Evolutionary conservation across 2,329 filamentous ascomycete genomes (phyloP).

Genomic region (Aspergillus piperis): DNA sequence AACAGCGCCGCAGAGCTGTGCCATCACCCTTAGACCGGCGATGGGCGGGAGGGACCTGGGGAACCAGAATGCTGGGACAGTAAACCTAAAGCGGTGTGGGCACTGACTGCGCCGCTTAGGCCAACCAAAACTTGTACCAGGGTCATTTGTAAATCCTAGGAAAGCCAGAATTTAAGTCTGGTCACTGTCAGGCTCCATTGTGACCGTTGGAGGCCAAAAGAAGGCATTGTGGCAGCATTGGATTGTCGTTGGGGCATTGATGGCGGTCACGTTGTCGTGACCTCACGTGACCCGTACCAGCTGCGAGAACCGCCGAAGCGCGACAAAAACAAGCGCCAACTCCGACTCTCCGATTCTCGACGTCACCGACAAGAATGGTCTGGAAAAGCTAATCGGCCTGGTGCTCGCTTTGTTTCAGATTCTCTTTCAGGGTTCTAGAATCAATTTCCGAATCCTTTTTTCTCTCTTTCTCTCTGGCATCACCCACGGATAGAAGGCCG

Average conservation of each 20-base stretch:
- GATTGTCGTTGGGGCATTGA: conserved; percentile 2
- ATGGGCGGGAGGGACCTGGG: conserved; percentile 7
- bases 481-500: background rate
- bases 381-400: background rate
- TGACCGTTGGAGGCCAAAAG: background rate
- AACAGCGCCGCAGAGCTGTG: conserved; percentile 15
- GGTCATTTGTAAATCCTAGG: background rate
- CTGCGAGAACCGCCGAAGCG: background rate
- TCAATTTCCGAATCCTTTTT: background rate
- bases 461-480: background rate
- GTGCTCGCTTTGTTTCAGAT: background rate
- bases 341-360: background rate
- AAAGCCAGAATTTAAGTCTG: background rate
- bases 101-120: background rate
- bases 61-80: conserved; percentile 20
- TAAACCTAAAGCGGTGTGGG: conserved; percentile 18
- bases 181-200: background rate
- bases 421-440: background rate
- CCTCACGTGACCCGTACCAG: background rate
- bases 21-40: conserved; percentile 10
- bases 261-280: background rate
- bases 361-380: background rate
- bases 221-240: background rate
- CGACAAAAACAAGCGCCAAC: conserved; percentile 1
- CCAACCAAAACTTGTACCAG: background rate